Conservation (phyloP, 768 basidiomycete genomes). For the Suillus variegatus region DNA sequence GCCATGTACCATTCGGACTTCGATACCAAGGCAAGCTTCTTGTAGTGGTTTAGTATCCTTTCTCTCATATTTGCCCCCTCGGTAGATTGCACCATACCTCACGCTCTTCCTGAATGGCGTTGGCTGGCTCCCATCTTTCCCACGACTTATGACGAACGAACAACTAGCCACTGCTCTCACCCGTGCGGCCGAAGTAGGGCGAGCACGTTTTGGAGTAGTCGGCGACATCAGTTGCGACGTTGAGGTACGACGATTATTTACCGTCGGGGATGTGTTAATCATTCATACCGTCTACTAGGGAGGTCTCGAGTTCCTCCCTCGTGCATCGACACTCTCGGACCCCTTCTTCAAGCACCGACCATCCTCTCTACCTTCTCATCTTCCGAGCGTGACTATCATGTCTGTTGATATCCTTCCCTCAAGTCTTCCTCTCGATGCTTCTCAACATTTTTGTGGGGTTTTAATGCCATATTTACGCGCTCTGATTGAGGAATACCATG, state of each 20-base stretch:
- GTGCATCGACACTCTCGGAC: constrained; percentile 73
- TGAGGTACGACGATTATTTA: constrained; percentile 44
- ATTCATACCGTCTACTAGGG: constrained; percentile 47
- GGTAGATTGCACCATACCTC: constrained; percentile 80
- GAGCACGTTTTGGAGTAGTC: constrained; percentile 64
- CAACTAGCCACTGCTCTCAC: constrained; percentile 55
- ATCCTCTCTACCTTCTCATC: constrained; percentile 39
- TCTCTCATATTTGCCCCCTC: neutral
- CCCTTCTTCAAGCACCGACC: constrained; percentile 67
- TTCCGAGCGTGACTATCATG: constrained; percentile 75
- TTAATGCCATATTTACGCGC: constrained; percentile 69
- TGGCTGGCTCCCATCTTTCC: constrained; percentile 80
- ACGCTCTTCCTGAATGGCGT: constrained; percentile 85
- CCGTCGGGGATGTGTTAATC: neutral
- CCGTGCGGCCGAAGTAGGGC: constrained; percentile 50
- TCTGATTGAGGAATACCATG: constrained; percentile 47
- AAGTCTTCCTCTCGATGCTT: constrained; percentile 80
- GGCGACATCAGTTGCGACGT: constrained; percentile 92
- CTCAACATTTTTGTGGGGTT: constrained; percentile 67
- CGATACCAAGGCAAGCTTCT: constrained; percentile 53
- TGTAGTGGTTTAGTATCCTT: neutral
- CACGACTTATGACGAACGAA: constrained; percentile 72
- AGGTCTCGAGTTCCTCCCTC: constrained; percentile 79
- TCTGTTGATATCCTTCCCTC: constrained; percentile 91
- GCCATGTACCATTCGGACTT: constrained; percentile 67